Percentiles rank a stretch among this genome's conserved stretches.
Conservation (phyloP, 306 rosid species). For the Cajanus cajan region DNA sequence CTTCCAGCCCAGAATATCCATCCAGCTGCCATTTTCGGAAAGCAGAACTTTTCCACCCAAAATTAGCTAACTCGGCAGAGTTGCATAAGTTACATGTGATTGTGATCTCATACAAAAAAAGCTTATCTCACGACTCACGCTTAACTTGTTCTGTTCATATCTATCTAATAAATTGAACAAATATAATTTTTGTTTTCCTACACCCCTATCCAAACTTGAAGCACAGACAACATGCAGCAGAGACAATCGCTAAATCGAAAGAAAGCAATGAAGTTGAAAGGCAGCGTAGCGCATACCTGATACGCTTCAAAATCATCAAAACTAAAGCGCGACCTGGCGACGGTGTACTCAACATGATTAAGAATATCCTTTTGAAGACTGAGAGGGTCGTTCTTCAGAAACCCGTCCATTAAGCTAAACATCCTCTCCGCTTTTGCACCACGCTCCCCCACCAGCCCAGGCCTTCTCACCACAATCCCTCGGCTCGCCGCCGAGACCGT, state of each 20-base stretch:
- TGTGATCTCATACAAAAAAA: too few relatives aligned
- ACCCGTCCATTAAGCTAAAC: conserved; percentile 66
- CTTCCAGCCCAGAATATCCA: too few relatives aligned
- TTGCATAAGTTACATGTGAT: too few relatives aligned
- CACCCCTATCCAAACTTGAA: not conserved
- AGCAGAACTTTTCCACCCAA: too few relatives aligned
- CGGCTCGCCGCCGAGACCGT: conserved; percentile 26
- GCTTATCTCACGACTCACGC: not conserved
- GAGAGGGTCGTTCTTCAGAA: conserved; percentile 65
- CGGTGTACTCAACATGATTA: conserved; percentile 69
- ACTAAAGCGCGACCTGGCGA: conserved; percentile 68
- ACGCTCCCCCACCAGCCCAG: conserved; percentile 47
- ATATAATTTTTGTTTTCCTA: not conserved
- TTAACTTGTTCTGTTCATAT: not conserved
- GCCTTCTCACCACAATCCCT: conserved; percentile 58
- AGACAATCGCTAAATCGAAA: not conserved
- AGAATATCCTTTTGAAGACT: conserved; percentile 77
- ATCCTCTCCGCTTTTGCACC: conserved; percentile 62
- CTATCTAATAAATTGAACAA: not conserved
- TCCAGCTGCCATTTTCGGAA: too few relatives aligned
- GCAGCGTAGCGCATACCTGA: conserved; percentile 54
- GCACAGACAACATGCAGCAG: not conserved
- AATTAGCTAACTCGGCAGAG: too few relatives aligned
- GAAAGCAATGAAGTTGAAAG: not conserved
- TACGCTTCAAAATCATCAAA: conserved; percentile 80